Evolutionary conservation across 2,329 filamentous ascomycete species (phyloP).

Genomic region (Stachybotrys chartarum): DNA sequence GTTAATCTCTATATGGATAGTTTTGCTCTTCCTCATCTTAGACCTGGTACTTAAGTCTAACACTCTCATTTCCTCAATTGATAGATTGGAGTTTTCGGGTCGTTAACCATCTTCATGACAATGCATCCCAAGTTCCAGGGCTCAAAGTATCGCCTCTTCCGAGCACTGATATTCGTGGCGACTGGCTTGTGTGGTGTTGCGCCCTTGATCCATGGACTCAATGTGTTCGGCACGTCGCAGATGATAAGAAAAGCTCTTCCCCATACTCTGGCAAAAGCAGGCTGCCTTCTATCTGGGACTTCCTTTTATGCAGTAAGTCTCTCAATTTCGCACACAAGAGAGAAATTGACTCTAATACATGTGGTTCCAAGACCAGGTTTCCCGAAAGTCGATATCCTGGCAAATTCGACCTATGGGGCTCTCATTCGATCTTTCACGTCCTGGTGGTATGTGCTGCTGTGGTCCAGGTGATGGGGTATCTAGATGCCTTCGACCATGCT

Average conservation of each 20-base stretch:
- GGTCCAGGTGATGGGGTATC: slow-evolving; percentile 12
- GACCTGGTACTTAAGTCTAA: slow-evolving; percentile 4
- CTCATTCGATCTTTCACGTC: slow-evolving; percentile 36
- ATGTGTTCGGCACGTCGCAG: slow-evolving; percentile 23
- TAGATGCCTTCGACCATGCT: slow-evolving; percentile 11
- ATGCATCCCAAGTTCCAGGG: slow-evolving; percentile 24
- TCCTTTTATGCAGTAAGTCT: slow-evolving; percentile 28
- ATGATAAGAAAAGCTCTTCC: slow-evolving; percentile 17
- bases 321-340: slow-evolving; percentile 4
- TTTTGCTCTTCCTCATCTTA: slow-evolving; percentile 1
- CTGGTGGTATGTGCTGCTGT: slow-evolving; percentile 13
- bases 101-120: slow-evolving; percentile 23
- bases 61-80: slow-evolving; percentile 1
- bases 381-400: slow-evolving; percentile 33
- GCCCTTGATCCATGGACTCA: slow-evolving; percentile 28
- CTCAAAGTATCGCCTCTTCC: slow-evolving; percentile 21
- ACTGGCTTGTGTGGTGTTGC: slow-evolving; percentile 27
- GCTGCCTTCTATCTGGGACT: slow-evolving; percentile 27
- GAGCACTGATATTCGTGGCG: slow-evolving; percentile 24
- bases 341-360: slow-evolving; percentile 8
- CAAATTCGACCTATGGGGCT: slow-evolving; percentile 35
- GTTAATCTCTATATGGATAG: slow-evolving; percentile 7
- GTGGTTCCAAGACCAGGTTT: slow-evolving; percentile 6
- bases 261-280: slow-evolving; percentile 19
- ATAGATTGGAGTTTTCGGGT: not conserved